Evolutionary conservation across 1,284 basidiomycete species (phyloP), one percentile per base, ranked within the genome.

Genomic region (Ustanciosporium gigantosporum): DNA sequence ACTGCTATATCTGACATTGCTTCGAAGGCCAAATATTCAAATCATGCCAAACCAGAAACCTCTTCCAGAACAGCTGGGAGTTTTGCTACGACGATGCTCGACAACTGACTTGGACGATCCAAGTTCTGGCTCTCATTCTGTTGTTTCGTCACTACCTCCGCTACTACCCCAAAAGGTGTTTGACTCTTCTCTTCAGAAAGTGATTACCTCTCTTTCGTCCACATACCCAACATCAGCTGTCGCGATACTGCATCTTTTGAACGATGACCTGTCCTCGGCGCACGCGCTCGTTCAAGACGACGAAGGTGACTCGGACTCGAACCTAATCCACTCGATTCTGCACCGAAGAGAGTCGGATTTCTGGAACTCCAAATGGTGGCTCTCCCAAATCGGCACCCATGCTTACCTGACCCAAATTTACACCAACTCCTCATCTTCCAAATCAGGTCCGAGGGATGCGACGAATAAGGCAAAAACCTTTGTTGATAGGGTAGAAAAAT

Each of bases 361-460:
- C 23, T 68, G 67, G 65, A 70, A 70, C 50, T 59, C 50, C 4
- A 70, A 67, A 38, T 67, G 59, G 58, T 70, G 67, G 67, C 51
- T 64, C 31, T 38, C 46, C 32, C 58, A 52, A 23, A 51, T 70
- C 24, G n/a, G n/a, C n/a, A 21, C 41, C 1, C 65, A 67, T 25
- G 47, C 55, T 3, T 43, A 65, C 24, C 40, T 65, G 25, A 16
- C 13, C 22, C 16, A 31, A 0, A 25, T 65, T 3, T 65, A 65
- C 41, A 17, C 17, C 14, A 9, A 25, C 19, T 19, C 14, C 20
- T 9, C 9, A 13, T 11, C 32, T 8, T 11, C 9, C 11, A 8
- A 9, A 9, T n/a, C n/a, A n/a, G 32, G 32, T 19, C 7, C 46
- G 0, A 15, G 50, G 15, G 52, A 57, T 25, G 49, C 42, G 8